A percentile compares a stretch with the other conserved stretches of the same genome.
phyloP scores from a whole-genome alignment of 345 rosid genomes.

The Acer yangbiense region DNA sequence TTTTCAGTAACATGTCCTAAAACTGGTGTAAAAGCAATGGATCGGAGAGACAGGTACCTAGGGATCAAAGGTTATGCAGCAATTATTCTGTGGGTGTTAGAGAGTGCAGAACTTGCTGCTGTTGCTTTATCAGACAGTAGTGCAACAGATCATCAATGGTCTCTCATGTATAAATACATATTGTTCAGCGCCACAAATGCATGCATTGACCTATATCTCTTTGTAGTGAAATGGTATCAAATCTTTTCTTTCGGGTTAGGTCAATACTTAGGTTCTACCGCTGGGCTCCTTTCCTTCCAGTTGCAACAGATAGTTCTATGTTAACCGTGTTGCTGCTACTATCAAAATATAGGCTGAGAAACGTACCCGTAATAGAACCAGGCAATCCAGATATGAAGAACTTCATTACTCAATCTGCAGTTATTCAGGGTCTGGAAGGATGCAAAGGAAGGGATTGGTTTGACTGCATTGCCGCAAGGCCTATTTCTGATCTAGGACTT shows the following conservation, averaged over 20 bases:
- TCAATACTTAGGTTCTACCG: constrained; percentile 69
- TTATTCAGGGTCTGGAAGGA: constrained; percentile 75
- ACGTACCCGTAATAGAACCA: constrained; percentile 73
- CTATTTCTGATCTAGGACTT: constrained; percentile 84
- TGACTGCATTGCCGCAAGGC: constrained; percentile 56
- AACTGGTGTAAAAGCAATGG: constrained; percentile 15
- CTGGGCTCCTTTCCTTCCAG: constrained; percentile 84
- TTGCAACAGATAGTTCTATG: constrained; percentile 76
- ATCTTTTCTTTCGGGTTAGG: constrained; percentile 49
- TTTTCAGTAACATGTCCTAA: background rate
- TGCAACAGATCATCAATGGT: constrained; percentile 38
- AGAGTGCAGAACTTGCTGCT: constrained; percentile 79
- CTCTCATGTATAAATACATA: background rate
- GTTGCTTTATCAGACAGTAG: constrained; percentile 64
- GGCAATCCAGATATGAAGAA: constrained; percentile 68
- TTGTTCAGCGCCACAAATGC: background rate
- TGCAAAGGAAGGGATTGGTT: constrained; percentile 96
- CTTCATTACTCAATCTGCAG: constrained; percentile 85
- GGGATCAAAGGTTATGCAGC: constrained; percentile 83
- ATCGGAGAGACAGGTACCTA: constrained; percentile 75
- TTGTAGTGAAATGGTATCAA: constrained; percentile 6
- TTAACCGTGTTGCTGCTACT: constrained; percentile 73
- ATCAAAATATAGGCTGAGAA: constrained; percentile 77
- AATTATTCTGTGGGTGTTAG: constrained; percentile 76
- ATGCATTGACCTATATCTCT: background rate